phyloP scores from a whole-genome alignment of 192 early-diverging fungal species.

The Umbelopsis vinacea region DNA sequence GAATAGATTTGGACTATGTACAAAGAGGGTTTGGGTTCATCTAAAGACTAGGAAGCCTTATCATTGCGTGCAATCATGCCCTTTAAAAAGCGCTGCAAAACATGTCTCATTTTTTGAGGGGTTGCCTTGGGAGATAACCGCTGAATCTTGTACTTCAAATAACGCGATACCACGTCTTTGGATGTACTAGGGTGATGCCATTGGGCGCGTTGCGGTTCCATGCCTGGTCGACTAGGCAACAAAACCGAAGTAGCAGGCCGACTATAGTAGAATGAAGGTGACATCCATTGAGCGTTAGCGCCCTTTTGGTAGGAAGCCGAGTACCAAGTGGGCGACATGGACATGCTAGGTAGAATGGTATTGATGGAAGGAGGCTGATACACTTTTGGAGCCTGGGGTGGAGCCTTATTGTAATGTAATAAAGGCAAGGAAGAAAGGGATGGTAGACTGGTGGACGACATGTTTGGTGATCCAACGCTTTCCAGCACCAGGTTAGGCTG shows the following conservation, averaged over 20 bases:
- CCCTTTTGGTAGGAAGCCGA: constrained; percentile 39
- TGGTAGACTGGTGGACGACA: not conserved
- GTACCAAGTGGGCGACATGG: constrained; percentile 44
- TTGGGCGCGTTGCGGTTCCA: not conserved
- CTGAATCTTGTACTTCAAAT: constrained; percentile 33
- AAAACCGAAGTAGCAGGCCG: constrained; percentile 30
- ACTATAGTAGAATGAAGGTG: constrained; percentile 44
- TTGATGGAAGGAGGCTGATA: constrained; percentile 35
- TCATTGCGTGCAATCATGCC: constrained; percentile 28
- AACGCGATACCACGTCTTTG: constrained; percentile 33
- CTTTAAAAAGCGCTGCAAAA: constrained; percentile 38
- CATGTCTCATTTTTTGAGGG: constrained; percentile 40
- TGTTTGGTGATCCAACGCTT: not conserved
- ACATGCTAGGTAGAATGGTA: constrained; percentile 32
- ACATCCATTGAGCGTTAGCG: constrained; percentile 34
- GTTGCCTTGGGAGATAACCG: constrained; percentile 38
- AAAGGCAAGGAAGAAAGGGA: not conserved
- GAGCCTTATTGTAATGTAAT: constrained; percentile 3
- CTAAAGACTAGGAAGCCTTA: not conserved
- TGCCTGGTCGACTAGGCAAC: constrained; percentile 22
- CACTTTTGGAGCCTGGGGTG: constrained; percentile 17
- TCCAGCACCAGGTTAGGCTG: not conserved
- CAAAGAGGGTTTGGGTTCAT: not conserved
- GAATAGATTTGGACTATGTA: not conserved
- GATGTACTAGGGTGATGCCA: constrained; percentile 18